Conservation (phyloP, 768 basidiomycete species). For the Gelatoporia subvermispora region DNA sequence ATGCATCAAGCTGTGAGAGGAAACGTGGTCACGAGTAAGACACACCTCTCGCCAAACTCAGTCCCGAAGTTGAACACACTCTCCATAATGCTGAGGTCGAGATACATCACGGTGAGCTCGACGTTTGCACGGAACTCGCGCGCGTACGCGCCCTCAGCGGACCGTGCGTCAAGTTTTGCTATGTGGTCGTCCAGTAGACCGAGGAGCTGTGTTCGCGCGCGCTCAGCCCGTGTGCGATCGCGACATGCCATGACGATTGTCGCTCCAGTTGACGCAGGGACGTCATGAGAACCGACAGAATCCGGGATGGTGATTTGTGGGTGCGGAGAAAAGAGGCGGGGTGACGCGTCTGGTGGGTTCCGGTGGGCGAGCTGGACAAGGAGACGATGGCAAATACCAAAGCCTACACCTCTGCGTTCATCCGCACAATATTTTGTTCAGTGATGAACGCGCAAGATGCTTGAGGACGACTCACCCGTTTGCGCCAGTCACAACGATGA, state of each 20-base stretch:
- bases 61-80: slow-evolving; percentile 62
- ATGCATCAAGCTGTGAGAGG: neutral
- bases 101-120: slow-evolving; percentile 50
- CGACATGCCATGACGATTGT: slow-evolving; percentile 83
- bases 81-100: slow-evolving; percentile 60
- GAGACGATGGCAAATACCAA: slow-evolving; percentile 77
- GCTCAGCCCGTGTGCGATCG: slow-evolving; percentile 56
- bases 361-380: slow-evolving; percentile 58
- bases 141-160: slow-evolving; percentile 48
- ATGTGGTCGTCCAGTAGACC: slow-evolving; percentile 52
- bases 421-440: neutral
- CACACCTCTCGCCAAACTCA: slow-evolving; percentile 50
- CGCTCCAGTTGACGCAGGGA: slow-evolving; percentile 42
- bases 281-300: slow-evolving; percentile 1
- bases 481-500: slow-evolving; percentile 32
- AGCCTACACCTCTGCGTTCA: slow-evolving; percentile 67
- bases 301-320: slow-evolving; percentile 5
- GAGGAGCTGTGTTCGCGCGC: slow-evolving; percentile 52
- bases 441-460: neutral
- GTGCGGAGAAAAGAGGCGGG: slow-evolving; percentile 30
- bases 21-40: slow-evolving; percentile 7
- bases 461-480: slow-evolving; percentile 24
- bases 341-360: slow-evolving; percentile 46
- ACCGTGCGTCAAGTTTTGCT: slow-evolving; percentile 25
- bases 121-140: slow-evolving; percentile 55